Percentiles rank a stretch among this genome's conserved stretches.
Conservation (phyloP, 306 rosid species). For the Medicago arabica region DNA sequence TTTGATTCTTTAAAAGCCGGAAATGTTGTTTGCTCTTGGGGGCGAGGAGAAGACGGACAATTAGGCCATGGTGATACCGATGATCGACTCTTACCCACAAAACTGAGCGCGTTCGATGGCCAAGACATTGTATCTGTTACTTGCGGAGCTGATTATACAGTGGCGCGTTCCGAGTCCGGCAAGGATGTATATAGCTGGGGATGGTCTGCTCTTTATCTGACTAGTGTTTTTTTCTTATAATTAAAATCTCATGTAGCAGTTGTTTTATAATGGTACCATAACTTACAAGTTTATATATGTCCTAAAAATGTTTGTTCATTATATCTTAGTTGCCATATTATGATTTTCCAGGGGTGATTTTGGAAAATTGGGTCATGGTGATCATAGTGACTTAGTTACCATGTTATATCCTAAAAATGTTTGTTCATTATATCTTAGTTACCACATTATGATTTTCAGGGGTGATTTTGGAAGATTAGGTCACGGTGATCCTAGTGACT, state of each 20-base stretch:
- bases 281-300: too few relatives aligned
- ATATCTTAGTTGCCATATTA: constrained; percentile 18
- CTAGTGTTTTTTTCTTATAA: background rate
- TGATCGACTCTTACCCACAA: constrained; percentile 74
- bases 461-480: constrained; percentile 99
- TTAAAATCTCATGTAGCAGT: constrained; percentile 12
- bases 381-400: constrained; percentile 62
- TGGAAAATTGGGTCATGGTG: constrained; percentile 97
- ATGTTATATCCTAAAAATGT: too few relatives aligned
- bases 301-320: too few relatives aligned
- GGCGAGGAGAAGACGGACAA: constrained; percentile 98
- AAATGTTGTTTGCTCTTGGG: constrained; percentile 93
- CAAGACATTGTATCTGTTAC: constrained; percentile 70
- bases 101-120: constrained; percentile 74
- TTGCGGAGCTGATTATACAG: constrained; percentile 96
- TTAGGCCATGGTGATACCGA: constrained; percentile 93
- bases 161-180: constrained; percentile 66
- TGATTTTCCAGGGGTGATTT: constrained; percentile 91
- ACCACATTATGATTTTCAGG: constrained; percentile 62
- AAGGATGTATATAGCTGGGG: constrained; percentile 88
- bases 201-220: constrained; percentile 62
- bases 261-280: constrained; percentile 26
- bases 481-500: constrained; percentile 84
- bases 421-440: background rate
- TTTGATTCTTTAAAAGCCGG: constrained; percentile 63